A percentile compares a stretch with the other conserved stretches of the same genome.
Conservation (phyloP, 75 land plant genomes). For the Pinus taeda region DNA sequence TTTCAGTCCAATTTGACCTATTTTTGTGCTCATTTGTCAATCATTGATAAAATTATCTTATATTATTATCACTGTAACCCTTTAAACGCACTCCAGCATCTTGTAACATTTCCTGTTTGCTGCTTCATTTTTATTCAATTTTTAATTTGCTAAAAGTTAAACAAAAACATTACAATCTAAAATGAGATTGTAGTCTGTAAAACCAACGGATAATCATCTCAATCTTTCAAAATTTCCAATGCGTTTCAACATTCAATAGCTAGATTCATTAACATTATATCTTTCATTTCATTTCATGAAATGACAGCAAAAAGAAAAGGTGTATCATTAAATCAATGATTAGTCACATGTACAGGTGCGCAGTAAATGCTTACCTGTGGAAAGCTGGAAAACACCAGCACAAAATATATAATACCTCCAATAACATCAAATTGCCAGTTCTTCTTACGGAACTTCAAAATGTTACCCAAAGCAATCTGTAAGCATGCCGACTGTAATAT, state of each 20-base stretch:
- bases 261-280: not conserved
- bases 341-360: not conserved
- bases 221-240: not conserved
- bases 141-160: not conserved
- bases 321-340: not conserved
- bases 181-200: not conserved
- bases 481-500: slow-evolving; percentile 2
- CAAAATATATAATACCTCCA: slow-evolving; percentile 95
- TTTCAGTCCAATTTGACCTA: too few relatives aligned
- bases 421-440: slow-evolving; percentile 99
- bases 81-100: not conserved
- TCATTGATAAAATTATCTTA: too few relatives aligned
- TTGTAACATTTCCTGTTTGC: not conserved
- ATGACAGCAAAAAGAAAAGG: not conserved
- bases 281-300: not conserved
- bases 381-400: slow-evolving; percentile 83
- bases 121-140: slow-evolving; percentile 4
- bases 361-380: slow-evolving; percentile 72
- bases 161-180: not conserved
- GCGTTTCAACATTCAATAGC: not conserved
- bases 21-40: too few relatives aligned
- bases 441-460: slow-evolving; percentile 96
- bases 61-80: not conserved
- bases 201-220: not conserved
- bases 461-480: slow-evolving; percentile 97